Conservation (phyloP, 2,329 filamentous ascomycete genomes). For the Cordyceps militaris region DNA sequence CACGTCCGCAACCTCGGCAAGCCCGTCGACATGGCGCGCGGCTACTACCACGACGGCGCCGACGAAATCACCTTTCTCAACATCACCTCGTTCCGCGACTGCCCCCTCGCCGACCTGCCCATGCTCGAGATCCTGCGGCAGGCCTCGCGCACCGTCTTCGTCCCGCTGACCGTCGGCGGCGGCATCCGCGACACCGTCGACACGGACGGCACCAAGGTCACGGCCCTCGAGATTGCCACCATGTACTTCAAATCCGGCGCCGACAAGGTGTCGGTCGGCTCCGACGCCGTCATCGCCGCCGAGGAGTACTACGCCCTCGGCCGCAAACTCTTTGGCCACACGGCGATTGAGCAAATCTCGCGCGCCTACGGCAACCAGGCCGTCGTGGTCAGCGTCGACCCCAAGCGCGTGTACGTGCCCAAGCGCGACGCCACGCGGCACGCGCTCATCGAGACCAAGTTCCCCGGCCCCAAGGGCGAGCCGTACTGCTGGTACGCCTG, state of each 20-base stretch:
- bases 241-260: constrained; percentile 97
- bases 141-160: constrained; percentile 87
- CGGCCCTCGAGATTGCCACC: constrained; percentile 84
- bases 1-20: constrained; percentile 88
- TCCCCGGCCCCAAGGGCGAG: constrained; percentile 69
- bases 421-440: constrained; percentile 66
- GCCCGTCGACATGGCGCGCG: constrained; percentile 86
- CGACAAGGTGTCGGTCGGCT: constrained; percentile 96
- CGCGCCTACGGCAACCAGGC: constrained; percentile 92
- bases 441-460: constrained; percentile 61
- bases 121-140: constrained; percentile 91
- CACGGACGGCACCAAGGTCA: constrained; percentile 76
- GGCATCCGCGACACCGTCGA: constrained; percentile 92
- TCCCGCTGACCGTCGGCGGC: constrained; percentile 90
- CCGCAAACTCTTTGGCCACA: constrained; percentile 65
- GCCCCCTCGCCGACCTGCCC: constrained; percentile 80
- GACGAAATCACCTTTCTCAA: constrained; percentile 98
- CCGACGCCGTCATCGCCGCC: constrained; percentile 85
- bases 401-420: constrained; percentile 80
- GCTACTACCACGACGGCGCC: constrained; percentile 93
- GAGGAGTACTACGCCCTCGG: constrained; percentile 78
- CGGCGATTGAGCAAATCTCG: constrained; percentile 93
- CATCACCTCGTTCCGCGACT: constrained; percentile 96
- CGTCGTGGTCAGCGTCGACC: constrained; percentile 92
- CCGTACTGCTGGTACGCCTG: constrained; percentile 93